Evolutionary conservation across 2,329 filamentous ascomycete genomes (phyloP).

Genomic region (Pestalotiopsis sp.): DNA sequence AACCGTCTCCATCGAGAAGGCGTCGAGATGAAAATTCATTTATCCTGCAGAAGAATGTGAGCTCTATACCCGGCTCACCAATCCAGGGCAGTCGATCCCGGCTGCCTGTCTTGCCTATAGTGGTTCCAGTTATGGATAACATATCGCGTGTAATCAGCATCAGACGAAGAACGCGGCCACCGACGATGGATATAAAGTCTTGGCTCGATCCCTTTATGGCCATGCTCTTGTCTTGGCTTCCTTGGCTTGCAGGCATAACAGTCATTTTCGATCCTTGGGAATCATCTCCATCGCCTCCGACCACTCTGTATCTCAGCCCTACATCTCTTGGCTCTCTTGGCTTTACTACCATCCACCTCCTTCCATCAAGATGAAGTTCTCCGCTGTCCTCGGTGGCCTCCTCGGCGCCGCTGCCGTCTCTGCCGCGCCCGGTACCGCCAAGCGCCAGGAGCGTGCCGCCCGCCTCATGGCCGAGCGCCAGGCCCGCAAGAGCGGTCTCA

Average conservation of each 20-base stretch:
- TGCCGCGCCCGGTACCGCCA: conserved; percentile 48
- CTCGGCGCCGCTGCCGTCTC: conserved; percentile 43
- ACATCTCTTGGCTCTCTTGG: not conserved
- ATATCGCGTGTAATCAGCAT: not conserved
- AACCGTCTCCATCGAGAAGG: not conserved
- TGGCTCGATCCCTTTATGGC: not conserved
- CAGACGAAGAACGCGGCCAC: not conserved
- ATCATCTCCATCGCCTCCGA: not conserved
- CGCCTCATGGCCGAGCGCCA: conserved; percentile 21
- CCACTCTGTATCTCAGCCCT: not conserved
- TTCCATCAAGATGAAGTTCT: conserved; percentile 48
- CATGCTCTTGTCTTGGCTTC: not conserved
- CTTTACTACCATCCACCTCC: not conserved
- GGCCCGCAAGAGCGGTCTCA: conserved; percentile 22
- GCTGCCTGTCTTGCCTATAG: not conserved
- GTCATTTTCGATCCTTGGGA: not conserved
- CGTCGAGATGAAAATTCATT: not conserved
- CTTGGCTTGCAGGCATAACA: not conserved
- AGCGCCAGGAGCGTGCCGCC: conserved; percentile 38
- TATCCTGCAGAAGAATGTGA: not conserved
- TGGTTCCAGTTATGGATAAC: not conserved
- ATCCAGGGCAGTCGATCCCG: not conserved
- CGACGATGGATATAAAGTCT: conserved; percentile 6
- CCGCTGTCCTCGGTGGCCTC: conserved; percentile 36
- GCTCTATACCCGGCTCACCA: not conserved